phyloP scores from a whole-genome alignment of 495 filamentous ascomycete species.

The Lasiosphaeriaceae sp. region DNA sequence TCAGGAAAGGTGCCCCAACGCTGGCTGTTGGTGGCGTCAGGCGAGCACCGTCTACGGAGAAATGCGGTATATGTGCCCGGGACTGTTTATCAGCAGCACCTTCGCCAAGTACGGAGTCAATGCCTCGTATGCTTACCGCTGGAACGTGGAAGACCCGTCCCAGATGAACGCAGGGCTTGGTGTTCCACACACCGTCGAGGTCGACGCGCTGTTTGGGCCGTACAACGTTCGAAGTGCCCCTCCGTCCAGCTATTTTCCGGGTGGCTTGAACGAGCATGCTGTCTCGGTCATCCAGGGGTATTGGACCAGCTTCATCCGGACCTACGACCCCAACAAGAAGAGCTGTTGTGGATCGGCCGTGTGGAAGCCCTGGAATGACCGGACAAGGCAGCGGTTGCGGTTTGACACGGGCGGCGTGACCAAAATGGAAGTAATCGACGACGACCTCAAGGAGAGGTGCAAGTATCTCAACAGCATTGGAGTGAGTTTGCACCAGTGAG shows the following conservation, averaged over 20 bases:
- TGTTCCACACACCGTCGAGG: conserved; percentile 59
- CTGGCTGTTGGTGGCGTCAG: conserved; percentile 56
- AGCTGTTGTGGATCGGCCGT: conserved; percentile 24
- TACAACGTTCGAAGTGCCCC: conserved; percentile 19
- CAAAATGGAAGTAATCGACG: conserved; percentile 52
- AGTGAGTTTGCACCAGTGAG: background rate
- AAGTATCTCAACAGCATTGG: conserved; percentile 38
- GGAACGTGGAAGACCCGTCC: conserved; percentile 55
- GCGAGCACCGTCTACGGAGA: conserved; percentile 63
- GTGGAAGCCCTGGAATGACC: conserved; percentile 29
- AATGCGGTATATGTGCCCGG: conserved; percentile 70
- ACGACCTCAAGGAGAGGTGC: conserved; percentile 47
- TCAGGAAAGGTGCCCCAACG: conserved; percentile 33
- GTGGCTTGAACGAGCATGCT: conserved; percentile 46
- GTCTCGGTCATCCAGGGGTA: conserved; percentile 60
- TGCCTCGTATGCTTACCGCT: conserved; percentile 60
- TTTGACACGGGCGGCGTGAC: conserved; percentile 53
- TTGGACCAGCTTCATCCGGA: conserved; percentile 65
- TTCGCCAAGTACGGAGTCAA: conserved; percentile 34
- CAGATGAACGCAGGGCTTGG: conserved; percentile 51
- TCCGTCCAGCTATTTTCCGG: conserved; percentile 52
- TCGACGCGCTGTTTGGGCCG: conserved; percentile 57
- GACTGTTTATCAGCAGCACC: conserved; percentile 50
- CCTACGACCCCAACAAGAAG: conserved; percentile 59
- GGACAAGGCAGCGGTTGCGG: conserved; percentile 43